phyloP scores from a whole-genome alignment of 176 grass and related monocot species.

The Aegilops sharonensis region DNA sequence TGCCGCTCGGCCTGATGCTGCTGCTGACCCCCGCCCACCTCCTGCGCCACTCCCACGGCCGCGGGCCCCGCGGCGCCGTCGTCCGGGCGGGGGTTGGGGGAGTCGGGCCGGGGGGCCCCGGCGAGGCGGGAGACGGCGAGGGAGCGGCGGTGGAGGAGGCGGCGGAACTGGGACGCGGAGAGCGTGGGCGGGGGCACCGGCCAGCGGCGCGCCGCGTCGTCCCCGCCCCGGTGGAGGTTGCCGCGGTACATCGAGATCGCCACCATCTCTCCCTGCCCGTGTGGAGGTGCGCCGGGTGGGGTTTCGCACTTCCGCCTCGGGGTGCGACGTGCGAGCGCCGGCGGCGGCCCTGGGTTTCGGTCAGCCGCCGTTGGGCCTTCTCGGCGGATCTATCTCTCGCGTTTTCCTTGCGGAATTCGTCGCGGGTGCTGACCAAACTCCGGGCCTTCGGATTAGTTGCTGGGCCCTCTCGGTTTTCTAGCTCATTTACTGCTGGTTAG shows the following conservation, averaged over 20 bases:
- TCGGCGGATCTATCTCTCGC: not conserved
- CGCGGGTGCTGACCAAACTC: not conserved
- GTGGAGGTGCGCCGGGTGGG: not conserved
- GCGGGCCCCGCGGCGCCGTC: not conserved
- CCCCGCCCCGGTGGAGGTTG: constrained; percentile 63
- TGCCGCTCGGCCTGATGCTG: not conserved
- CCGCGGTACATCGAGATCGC: constrained; percentile 74
- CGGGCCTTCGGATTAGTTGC: not conserved
- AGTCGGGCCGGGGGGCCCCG: not conserved
- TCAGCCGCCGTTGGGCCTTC: not conserved
- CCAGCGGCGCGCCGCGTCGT: constrained; percentile 42
- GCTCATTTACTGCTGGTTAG: too few relatives aligned
- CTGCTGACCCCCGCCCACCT: not conserved
- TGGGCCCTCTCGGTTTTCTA: not conserved
- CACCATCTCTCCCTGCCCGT: constrained; percentile 42
- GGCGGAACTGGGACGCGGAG: constrained; percentile 48
- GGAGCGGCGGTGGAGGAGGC: constrained; percentile 49
- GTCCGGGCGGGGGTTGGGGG: not conserved
- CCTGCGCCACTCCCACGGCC: not conserved
- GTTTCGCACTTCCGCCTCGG: not conserved
- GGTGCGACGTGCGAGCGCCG: not conserved
- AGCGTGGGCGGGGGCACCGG: constrained; percentile 25
- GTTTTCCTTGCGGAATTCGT: not conserved
- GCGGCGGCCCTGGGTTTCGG: not conserved
- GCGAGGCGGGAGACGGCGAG: constrained; percentile 43